A percentile compares a stretch with the other conserved stretches of the same genome.
Conservation (phyloP, 192 early-diverging fungal species). For the Coemansia sp. region DNA sequence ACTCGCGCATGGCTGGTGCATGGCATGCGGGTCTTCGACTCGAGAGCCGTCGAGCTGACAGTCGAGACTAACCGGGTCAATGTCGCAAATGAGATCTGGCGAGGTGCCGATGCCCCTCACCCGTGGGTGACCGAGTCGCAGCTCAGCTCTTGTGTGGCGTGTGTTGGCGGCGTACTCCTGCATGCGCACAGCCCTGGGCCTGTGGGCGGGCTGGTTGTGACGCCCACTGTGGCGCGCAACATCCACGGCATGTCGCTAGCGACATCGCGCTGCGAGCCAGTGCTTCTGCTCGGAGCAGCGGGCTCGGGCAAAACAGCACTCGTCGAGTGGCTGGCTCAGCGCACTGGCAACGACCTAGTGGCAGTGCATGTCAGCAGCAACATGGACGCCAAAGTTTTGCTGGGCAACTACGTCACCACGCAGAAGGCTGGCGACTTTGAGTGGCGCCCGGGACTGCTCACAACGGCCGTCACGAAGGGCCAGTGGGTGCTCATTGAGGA, state of each 20-base stretch:
- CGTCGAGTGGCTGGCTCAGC: slow-evolving; percentile 81
- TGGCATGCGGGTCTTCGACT: slow-evolving; percentile 24
- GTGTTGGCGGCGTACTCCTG: slow-evolving; percentile 46
- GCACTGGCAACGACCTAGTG: slow-evolving; percentile 78
- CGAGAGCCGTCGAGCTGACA: slow-evolving; percentile 10
- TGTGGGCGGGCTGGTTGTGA: slow-evolving; percentile 63
- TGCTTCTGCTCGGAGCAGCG: slow-evolving; percentile 80
- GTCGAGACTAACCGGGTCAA: slow-evolving; percentile 6
- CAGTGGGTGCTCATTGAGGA: slow-evolving; percentile 97
- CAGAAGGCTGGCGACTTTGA: slow-evolving; percentile 89
- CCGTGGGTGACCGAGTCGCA: slow-evolving; percentile 20
- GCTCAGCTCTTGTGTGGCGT: slow-evolving; percentile 38
- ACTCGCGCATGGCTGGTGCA: slow-evolving; percentile 27
- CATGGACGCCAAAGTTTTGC: slow-evolving; percentile 89
- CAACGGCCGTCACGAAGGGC: slow-evolving; percentile 85
- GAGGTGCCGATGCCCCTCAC: background rate
- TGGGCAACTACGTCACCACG: slow-evolving; percentile 95
- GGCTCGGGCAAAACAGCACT: slow-evolving; percentile 91
- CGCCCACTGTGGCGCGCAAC: slow-evolving; percentile 73
- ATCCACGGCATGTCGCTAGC: slow-evolving; percentile 81
- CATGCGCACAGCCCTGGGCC: slow-evolving; percentile 28
- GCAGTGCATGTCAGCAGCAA: slow-evolving; percentile 96
- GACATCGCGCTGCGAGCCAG: slow-evolving; percentile 80
- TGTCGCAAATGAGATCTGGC: slow-evolving; percentile 15
- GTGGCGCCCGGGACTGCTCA: slow-evolving; percentile 93